Evolutionary conservation across 176 grass and related monocot genomes (phyloP), one percentile per base, ranked within the genome.

Genomic region (Rhipidocladum racemiflorum): DNA sequence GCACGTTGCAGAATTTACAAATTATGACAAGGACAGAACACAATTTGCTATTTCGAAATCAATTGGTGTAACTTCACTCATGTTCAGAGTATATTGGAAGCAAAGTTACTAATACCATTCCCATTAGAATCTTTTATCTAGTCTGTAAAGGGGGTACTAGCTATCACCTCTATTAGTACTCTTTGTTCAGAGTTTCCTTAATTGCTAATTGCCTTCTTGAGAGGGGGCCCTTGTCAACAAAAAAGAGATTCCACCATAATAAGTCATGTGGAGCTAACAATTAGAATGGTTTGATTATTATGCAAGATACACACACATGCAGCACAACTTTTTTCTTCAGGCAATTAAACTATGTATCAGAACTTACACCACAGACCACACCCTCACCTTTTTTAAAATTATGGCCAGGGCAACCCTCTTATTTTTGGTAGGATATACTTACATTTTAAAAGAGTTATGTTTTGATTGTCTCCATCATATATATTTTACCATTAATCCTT

Each of bases 41-140:
- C 56, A 88, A 74, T 10, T 67, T 61, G 6, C 14, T 44, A 53
- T 21, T 51, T 89, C 62, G 53, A 68, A 62, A 68, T 53, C 35
- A 63, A 21, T 45, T 1, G 0, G 40, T 2, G 53, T 48, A 75
- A 24, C 70, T 74, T 69, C 34, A 60, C 42, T 60, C 39, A 43
- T 80, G 42, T 74, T 75, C 76, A 80, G 70, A 80, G 69, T 89
- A 80, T 80, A 48, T 75, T 69, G 14, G 65, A 85, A 81, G 53
- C 24, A 76, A 81, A 67, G 76, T 73, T 81, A 46, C 76, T 80
- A 29, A 75, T n/a, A 9, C 51, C 50, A 32, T 70, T 18, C 62
- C 62, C 40, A 61, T 85, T 85, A 64, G 42, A 61, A 70, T 46
- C 30, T 54, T 12, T 42, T 56, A 68, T 80, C 63, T 62, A 75